Base-by-base conservation (phyloP, 495 filamentous ascomycete species). In the Aspergillus cristatus region DNA sequence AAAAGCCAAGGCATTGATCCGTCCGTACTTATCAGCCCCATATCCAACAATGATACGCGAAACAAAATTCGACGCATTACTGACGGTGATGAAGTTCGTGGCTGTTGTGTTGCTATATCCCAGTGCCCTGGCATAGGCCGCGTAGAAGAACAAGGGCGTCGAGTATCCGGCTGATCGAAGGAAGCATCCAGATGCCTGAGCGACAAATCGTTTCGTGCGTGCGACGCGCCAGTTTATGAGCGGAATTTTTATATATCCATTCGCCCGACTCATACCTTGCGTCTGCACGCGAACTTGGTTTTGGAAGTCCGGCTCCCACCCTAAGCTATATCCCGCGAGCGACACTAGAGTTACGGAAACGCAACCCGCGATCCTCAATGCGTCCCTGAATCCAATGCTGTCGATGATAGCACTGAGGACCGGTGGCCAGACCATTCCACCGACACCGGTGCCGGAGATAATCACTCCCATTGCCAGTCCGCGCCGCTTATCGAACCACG, bases 401-500 rank as follows among this genome's bases (percentile, higher is more conserved):
- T 57, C 62, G 15, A 74, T 62, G 8, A 78, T 67, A 2, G 67
- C 57, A 1, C 68, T 58, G 32, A 74, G 55, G 1, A 64, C 52
- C 25, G 72, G 68, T 0, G 57, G 60, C 60, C 60, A 63, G 16
- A 63, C 45, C 35, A 78, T 58, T 14, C 69, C 75, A 12, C 76
- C 76, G n/a, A 76, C 49, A 1, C 69, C 71, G 4, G 71, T 72
- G 0, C 78, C 76, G 0, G 69, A 53, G 6, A 76, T 57, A 2
- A 67, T 63, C 1, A 79, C 34, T 0, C 76, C 78, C 39, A 78
- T 41, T 0, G 76, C 78, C 1, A 71, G 58, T 0, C 58, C 74
- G 8, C 77, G 60, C 14, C 67, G 65, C 40, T 70, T 68, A 40
- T 64, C 55, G 43, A 82, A 81, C 55, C 67, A 76, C 20, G 75